A percentile compares a stretch with the other conserved stretches of the same genome.
phyloP scores from a whole-genome alignment of 148 eudicot species.

The Diospyros kaki region DNA sequence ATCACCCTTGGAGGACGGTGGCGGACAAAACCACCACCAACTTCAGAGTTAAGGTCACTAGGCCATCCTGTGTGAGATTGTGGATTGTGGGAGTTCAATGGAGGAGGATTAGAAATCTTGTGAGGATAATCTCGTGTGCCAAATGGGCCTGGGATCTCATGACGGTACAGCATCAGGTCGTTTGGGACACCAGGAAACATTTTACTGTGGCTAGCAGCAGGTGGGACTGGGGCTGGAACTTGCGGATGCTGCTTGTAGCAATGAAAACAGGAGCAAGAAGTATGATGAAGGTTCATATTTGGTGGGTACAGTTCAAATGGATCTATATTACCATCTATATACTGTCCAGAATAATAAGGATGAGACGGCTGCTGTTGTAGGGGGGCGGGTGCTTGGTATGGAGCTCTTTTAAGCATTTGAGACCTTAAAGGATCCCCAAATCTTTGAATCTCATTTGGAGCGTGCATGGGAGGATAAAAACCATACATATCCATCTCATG shows the following conservation, averaged over 20 bases:
- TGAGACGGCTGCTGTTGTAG: conserved; percentile 34
- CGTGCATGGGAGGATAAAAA: conserved; percentile 33
- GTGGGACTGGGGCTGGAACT: conserved; percentile 34
- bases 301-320: conserved; percentile 41
- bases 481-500: conserved; percentile 27
- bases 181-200: conserved; percentile 38
- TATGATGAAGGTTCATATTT: conserved; percentile 39
- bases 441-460: conserved; percentile 33
- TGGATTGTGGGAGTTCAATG: conserved; percentile 31
- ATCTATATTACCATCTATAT: conserved; percentile 39
- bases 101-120: conserved; percentile 22
- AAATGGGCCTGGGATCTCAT: conserved; percentile 29
- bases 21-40: conserved; percentile 30
- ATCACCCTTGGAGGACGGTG: conserved; percentile 47
- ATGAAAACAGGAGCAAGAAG: conserved; percentile 63
- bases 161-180: conserved; percentile 33
- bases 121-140: conserved; percentile 39
- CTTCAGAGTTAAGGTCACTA: conserved; percentile 43
- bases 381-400: conserved; percentile 31
- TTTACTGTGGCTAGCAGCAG: conserved; percentile 34
- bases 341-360: conserved; percentile 38
- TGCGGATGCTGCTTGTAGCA: conserved; percentile 48
- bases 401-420: conserved; percentile 43
- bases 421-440: conserved; percentile 47
- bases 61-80: conserved; percentile 47